Conservation (phyloP, 2,329 filamentous ascomycete species). For the Ceratocystiopsis sp. region DNA sequence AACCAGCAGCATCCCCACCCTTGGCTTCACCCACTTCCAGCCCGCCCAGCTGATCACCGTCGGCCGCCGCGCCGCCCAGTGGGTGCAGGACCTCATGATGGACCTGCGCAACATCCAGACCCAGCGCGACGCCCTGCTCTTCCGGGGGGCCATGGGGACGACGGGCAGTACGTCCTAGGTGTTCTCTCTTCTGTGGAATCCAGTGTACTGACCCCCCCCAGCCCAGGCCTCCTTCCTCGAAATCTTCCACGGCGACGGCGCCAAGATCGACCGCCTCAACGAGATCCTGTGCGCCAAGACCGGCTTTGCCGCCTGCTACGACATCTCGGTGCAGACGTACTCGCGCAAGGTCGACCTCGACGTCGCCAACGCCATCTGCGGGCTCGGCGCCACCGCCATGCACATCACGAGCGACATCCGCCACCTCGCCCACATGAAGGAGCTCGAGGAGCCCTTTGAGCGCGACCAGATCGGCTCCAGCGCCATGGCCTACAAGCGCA, state of each 20-base stretch:
- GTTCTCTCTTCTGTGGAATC: background rate
- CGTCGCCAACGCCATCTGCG: slow-evolving; percentile 64
- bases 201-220: background rate
- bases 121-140: slow-evolving; percentile 49
- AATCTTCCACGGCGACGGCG: slow-evolving; percentile 29
- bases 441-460: slow-evolving; percentile 74
- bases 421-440: slow-evolving; percentile 36
- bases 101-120: slow-evolving; percentile 59
- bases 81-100: slow-evolving; percentile 52
- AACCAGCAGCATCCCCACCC: slow-evolving; percentile 7
- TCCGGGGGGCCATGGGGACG: slow-evolving; percentile 47
- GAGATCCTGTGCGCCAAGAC: slow-evolving; percentile 36
- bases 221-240: slow-evolving; percentile 30
- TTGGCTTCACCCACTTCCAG: slow-evolving; percentile 46
- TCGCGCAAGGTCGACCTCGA: slow-evolving; percentile 62
- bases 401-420: slow-evolving; percentile 56
- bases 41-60: slow-evolving; percentile 44
- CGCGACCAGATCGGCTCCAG: slow-evolving; percentile 57
- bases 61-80: slow-evolving; percentile 50
- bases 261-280: slow-evolving; percentile 37
- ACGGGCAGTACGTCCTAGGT: slow-evolving; percentile 3
- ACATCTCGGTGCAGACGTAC: slow-evolving; percentile 48
- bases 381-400: slow-evolving; percentile 62
- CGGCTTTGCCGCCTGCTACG: slow-evolving; percentile 34
- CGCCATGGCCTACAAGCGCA: slow-evolving; percentile 34